These are phyloP conservation scores for Microascus cirrosus DNA, from an alignment of 2,329 filamentous ascomycete genomes.

Conservation along the genomic window DNA sequence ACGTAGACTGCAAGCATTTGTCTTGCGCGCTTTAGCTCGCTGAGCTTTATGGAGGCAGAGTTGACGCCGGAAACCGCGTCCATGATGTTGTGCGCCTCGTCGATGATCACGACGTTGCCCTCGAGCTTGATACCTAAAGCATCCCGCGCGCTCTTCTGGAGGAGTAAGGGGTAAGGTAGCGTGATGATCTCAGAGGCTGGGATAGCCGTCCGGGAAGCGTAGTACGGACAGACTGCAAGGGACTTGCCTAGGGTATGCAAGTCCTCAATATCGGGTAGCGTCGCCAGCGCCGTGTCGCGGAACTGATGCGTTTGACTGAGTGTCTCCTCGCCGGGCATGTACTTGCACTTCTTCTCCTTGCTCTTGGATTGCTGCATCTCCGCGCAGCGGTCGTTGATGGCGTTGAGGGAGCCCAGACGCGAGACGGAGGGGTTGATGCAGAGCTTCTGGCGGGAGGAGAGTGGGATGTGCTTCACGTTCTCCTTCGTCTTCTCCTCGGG, in stretches of 20 bases:
- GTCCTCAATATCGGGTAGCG: constrained; percentile 88
- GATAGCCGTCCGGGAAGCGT: constrained; percentile 81
- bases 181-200: constrained; percentile 81
- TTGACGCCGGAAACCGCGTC: constrained; percentile 84
- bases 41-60: constrained; percentile 63
- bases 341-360: constrained; percentile 59
- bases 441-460: constrained; percentile 76
- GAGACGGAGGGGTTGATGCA: constrained; percentile 84
- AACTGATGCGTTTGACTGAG: constrained; percentile 65
- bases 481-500: constrained; percentile 12
- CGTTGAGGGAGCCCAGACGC: constrained; percentile 57
- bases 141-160: constrained; percentile 80
- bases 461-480: constrained; percentile 64
- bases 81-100: constrained; percentile 97
- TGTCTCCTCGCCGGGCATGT: constrained; percentile 68
- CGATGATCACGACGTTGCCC: constrained; percentile 84
- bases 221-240: constrained; percentile 84
- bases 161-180: constrained; percentile 78
- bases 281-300: constrained; percentile 73
- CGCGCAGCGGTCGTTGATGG: constrained; percentile 87
- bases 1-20: constrained; percentile 73
- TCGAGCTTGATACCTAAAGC: constrained; percentile 79
- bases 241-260: constrained; percentile 66
- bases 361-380: constrained; percentile 69
- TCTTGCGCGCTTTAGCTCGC: constrained; percentile 61